Percentiles rank a stretch among this genome's conserved stretches.
Evolutionary conservation across 2,329 filamentous ascomycete genomes (phyloP).

Genomic region (Claviceps quebecensis): DNA sequence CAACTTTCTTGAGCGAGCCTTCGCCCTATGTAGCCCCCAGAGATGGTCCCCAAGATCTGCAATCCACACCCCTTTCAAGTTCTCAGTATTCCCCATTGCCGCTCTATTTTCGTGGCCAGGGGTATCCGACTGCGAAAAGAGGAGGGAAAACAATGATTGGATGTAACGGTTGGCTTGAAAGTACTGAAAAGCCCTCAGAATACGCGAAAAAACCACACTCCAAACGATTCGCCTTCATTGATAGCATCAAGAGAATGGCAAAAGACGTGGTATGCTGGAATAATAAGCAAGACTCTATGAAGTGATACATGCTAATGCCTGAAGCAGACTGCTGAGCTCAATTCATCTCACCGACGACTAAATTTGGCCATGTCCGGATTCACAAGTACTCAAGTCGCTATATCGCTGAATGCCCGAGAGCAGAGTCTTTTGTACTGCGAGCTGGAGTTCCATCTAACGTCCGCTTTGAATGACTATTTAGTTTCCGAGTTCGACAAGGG

Average conservation of each 20-base stretch:
- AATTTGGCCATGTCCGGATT: neutral
- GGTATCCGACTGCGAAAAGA: constrained; percentile 23
- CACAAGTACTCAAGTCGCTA: constrained; percentile 20
- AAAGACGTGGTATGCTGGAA: constrained; percentile 34
- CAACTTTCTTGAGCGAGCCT: neutral
- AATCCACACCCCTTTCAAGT: constrained; percentile 6
- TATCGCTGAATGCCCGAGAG: constrained; percentile 41
- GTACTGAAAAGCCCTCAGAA: constrained; percentile 16
- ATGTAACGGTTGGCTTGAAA: constrained; percentile 42
- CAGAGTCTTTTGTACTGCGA: constrained; percentile 46
- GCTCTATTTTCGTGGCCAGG: constrained; percentile 27
- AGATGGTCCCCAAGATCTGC: neutral
- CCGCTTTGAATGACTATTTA: constrained; percentile 37
- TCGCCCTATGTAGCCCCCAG: neutral
- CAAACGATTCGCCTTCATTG: constrained; percentile 29
- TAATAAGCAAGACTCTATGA: neutral
- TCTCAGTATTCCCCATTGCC: constrained; percentile 28
- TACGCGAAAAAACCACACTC: constrained; percentile 14
- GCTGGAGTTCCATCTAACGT: constrained; percentile 40
- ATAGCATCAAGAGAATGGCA: constrained; percentile 36
- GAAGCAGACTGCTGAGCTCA: constrained; percentile 20
- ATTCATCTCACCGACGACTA: constrained; percentile 7
- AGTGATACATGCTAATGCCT: constrained; percentile 7
- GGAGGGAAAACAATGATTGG: constrained; percentile 40
- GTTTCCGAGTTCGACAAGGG: constrained; percentile 38